Base-by-base conservation (phyloP, 1,284 basidiomycete genomes). In the Cystobasidium slooffiae region DNA sequence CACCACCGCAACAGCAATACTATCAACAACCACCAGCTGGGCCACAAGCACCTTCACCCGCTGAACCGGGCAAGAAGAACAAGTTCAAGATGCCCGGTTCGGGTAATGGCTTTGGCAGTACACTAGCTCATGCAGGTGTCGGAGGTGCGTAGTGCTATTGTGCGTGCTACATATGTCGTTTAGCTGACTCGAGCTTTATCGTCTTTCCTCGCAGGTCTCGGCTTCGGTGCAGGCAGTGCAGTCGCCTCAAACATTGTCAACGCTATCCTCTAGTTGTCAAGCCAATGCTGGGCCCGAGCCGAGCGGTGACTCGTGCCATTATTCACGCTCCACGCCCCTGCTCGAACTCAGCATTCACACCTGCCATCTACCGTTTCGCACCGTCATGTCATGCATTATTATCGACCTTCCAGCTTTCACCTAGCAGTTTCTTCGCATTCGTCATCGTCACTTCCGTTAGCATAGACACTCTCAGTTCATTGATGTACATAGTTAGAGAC, bases 221-320 rank as follows among this genome's bases (percentile, higher is more conserved):
- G 64, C 10, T 72, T 72, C 22, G 69, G 69, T 37, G 69, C 59
- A 8, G 69, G 47, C 18, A 63, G 59, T n/a, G 58, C 69, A 31
- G 49, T 64, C 12, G 61, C 69, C 20, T 62, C 59, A 1, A 63
- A 64, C 43, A 43, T 72, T 9, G 69, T 72, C 59, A 63, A 72
- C 39, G 58, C 69, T 39, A 72, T 72, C 31, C 56, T 72, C 47
- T 63, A 37, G 18, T 6, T 49, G 3, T 12, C 46, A 3, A 1
- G 6, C 6, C 14, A 49, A 14, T 14, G 2, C 3, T n/a, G 14
- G 6, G 3, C n/a, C 14, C 46, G 12, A 12, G 12, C 14, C 46
- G 46, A 14, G 12, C 46, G 46, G 14, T 6, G 46, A n/a, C n/a
- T 6, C 14, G 46, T 6, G n/a, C 6, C 1, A 1, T 49, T 12